Conservation (phyloP, 176 grass and related monocot species). For the Alopecurus myosuroides region DNA sequence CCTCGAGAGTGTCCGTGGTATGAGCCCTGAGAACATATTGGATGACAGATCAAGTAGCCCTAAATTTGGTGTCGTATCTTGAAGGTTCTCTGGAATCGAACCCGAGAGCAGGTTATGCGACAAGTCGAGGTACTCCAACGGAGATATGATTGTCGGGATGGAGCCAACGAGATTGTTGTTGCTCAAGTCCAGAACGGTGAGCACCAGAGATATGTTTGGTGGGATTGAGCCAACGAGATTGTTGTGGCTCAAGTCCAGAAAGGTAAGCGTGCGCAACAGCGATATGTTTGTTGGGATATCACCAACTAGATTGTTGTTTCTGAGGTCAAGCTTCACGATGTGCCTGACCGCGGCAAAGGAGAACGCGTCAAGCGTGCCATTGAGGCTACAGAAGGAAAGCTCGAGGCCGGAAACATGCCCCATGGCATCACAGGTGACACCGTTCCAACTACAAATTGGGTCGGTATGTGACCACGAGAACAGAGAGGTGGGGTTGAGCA, state of each 20-base stretch:
- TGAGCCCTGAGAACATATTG: slow-evolving; percentile 13
- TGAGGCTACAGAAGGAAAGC: neutral
- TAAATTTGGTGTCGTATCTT: slow-evolving; percentile 10
- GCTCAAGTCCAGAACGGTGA: neutral
- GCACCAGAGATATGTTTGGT: too few species aligned
- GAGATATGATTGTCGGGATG: too few species aligned
- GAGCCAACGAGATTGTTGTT: neutral
- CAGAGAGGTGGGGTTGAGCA: neutral
- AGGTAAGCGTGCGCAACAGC: neutral
- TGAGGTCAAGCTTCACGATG: slow-evolving; percentile 31
- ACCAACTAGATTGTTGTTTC: slow-evolving; percentile 17
- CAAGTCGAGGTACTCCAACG: too few species aligned
- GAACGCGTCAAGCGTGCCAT: slow-evolving; percentile 30
- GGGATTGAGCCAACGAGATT: neutral
- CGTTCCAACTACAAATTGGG: too few species aligned
- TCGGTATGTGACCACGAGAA: slow-evolving; percentile 37
- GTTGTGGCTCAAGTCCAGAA: neutral
- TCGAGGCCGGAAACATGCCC: slow-evolving; percentile 18
- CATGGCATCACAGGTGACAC: slow-evolving; percentile 24
- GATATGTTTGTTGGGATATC: slow-evolving; percentile 37
- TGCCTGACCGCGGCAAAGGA: slow-evolving; percentile 11
- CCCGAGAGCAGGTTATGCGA: slow-evolving; percentile 33
- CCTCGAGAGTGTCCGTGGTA: neutral
- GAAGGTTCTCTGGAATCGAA: slow-evolving; percentile 13
- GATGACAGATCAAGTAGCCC: slow-evolving; percentile 22